These are phyloP conservation scores for Bretziella fagacearum DNA, from an alignment of 2,329 filamentous ascomycete species.

Conservation along the genomic window DNA sequence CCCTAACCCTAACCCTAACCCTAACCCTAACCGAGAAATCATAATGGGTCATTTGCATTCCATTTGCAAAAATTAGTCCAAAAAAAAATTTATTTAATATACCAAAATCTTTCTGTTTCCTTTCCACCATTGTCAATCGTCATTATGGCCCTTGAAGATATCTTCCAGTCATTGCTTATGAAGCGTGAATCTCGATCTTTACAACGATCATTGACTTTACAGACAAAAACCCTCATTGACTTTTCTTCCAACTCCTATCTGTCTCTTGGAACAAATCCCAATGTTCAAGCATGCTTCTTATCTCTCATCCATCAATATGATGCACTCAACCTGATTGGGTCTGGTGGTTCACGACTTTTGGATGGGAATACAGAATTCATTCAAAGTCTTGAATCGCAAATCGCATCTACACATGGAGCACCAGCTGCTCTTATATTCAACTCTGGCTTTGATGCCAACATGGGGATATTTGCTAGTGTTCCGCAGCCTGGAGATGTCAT, in stretches of 20 bases:
- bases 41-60: no score
- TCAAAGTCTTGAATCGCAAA: slow-evolving; percentile 28
- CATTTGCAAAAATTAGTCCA: no score
- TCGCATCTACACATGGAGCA: slow-evolving; percentile 32
- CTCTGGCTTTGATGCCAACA: slow-evolving; percentile 50
- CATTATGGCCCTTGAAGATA: no score
- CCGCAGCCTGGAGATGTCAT: slow-evolving; percentile 45
- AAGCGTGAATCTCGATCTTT: no score
- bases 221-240: no score
- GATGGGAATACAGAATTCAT: slow-evolving; percentile 33
- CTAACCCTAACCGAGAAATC: no score
- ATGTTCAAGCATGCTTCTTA: slow-evolving; percentile 30
- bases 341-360: slow-evolving; percentile 35
- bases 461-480: slow-evolving; percentile 42
- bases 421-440: slow-evolving; percentile 34
- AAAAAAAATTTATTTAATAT: no score
- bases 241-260: slow-evolving; percentile 70
- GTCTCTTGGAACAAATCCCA: slow-evolving; percentile 42
- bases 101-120: no score
- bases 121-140: no score
- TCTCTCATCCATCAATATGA: slow-evolving; percentile 40
- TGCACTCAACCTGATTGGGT: slow-evolving; percentile 24
- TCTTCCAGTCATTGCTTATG: no score
- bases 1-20: no score
- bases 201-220: no score